These are phyloP conservation scores for Amyloporia xantha DNA, from an alignment of 768 basidiomycete species.

Conservation along the genomic window DNA sequence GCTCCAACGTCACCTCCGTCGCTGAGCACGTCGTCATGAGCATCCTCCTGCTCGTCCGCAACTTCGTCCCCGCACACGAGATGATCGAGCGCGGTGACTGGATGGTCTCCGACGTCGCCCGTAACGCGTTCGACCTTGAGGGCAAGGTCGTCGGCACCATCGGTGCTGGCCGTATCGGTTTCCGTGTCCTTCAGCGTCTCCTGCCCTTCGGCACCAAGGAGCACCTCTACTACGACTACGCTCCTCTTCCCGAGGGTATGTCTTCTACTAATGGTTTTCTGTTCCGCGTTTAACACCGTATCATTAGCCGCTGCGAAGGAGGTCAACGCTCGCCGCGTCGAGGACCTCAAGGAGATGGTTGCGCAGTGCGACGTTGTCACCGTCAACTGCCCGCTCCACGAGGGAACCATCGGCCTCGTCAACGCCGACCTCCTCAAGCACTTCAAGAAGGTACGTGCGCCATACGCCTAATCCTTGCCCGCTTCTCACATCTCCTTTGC, in stretches of 20 bases:
- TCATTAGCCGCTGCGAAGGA: slow-evolving; percentile 43
- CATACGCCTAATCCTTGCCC: not conserved
- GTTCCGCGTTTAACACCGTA: not conserved
- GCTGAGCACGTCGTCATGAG: slow-evolving; percentile 90
- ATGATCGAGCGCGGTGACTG: slow-evolving; percentile 84
- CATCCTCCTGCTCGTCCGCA: slow-evolving; percentile 85
- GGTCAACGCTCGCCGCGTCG: slow-evolving; percentile 67
- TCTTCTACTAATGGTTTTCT: not conserved
- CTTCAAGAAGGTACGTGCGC: slow-evolving; percentile 58
- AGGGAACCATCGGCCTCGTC: slow-evolving; percentile 72
- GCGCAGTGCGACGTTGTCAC: slow-evolving; percentile 68
- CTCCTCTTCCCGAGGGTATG: slow-evolving; percentile 47
- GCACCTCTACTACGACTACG: slow-evolving; percentile 85
- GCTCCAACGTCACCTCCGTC: slow-evolving; percentile 86
- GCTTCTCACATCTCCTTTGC: not conserved
- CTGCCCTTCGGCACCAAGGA: slow-evolving; percentile 85
- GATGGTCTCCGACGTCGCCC: slow-evolving; percentile 80
- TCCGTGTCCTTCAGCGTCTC: slow-evolving; percentile 77
- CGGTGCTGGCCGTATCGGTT: slow-evolving; percentile 76
- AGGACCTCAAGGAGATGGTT: slow-evolving; percentile 65
- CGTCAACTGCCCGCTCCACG: slow-evolving; percentile 84
- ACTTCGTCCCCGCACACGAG: slow-evolving; percentile 86
- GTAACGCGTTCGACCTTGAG: slow-evolving; percentile 85
- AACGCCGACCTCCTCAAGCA: slow-evolving; percentile 77
- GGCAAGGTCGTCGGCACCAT: slow-evolving; percentile 90